These are phyloP conservation scores for Oryza coarctata DNA, from an alignment of 176 grass and related monocot genomes.

Conservation along the genomic window DNA sequence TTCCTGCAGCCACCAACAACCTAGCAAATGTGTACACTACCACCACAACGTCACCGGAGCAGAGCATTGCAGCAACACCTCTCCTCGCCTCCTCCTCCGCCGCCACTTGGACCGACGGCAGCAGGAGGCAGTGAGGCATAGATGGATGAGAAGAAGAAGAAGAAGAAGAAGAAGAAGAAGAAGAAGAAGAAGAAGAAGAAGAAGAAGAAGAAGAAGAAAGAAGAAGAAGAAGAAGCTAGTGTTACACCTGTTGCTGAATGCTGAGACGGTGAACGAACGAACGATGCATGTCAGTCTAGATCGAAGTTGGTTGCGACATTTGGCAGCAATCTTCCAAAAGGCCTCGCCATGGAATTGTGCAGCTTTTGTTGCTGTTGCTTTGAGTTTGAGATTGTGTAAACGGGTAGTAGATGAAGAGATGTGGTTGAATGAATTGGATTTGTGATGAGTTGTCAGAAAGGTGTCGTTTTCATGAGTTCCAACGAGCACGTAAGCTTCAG, in stretches of 20 bases:
- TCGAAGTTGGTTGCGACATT: constrained; percentile 24
- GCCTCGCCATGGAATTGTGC: neutral
- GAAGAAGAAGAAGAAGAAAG: too few relatives aligned
- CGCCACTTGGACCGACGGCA: constrained; percentile 26
- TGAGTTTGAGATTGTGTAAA: constrained; percentile 12
- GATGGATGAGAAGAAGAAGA: too few relatives aligned
- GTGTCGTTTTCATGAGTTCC: neutral
- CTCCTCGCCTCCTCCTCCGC: neutral
- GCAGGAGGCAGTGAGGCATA: too few relatives aligned
- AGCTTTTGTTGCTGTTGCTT: constrained; percentile 39
- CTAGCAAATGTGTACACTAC: constrained; percentile 16
- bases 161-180: too few relatives aligned
- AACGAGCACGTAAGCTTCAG: neutral
- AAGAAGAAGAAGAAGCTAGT: too few relatives aligned
- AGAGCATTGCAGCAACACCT: neutral
- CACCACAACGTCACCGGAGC: neutral
- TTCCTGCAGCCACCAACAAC: constrained; percentile 22
- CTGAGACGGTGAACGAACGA: too few relatives aligned
- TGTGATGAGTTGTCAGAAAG: constrained; percentile 10
- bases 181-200: too few relatives aligned
- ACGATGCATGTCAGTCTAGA: neutral
- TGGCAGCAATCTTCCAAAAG: neutral
- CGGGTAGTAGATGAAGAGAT: neutral
- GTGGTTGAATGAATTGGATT: constrained; percentile 4
- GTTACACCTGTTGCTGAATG: too few relatives aligned